Evolutionary conservation across 2,329 filamentous ascomycete genomes (phyloP), one percentile per base, ranked within the genome.

Genomic region (Monosporascus cannonballus): DNA sequence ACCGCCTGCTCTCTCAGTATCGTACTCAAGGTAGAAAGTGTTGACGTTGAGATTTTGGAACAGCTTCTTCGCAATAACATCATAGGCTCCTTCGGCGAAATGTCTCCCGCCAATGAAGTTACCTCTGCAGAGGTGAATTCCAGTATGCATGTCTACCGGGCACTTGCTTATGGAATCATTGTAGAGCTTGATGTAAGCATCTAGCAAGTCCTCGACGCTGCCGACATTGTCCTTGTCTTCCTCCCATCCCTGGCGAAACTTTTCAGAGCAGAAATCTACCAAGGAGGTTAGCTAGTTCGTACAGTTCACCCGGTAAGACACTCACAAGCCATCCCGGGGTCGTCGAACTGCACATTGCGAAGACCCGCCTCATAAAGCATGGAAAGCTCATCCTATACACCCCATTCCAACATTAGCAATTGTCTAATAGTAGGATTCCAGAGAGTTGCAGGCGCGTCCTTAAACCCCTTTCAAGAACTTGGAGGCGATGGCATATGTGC

Each of bases 171-270:
- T 76, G 62, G 78, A 82, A 68, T 87, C 84, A 67, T 91, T 91
- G 76, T 91, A 91, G 59, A 89, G 81, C 56, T 79, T 76, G 67
- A 92, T 87, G 71, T 92, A 92, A 27, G 85, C 81, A 60, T 89
- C 85, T 22, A 92, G 79, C 45, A 90, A 82, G 59, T 85, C 83
- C 47, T 89, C 86, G 6, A 86, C 80, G 1, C 80, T 80, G 67
- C 84, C 81, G 50, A 79, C 79, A 66, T 91, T 90, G 61, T 84
- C 77, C 47, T 77, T 70, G 65, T 90, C 87, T 15, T 79, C 78
- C 51, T 80, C 79, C 81, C 85, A 90, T 17, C 86, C 86, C 47
- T 80, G 71, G 37, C 87, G 78, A 79, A 89, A 89, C 66, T 84
- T 82, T 53, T 86, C 75, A 20, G 83, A 86, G 71, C 86, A 90